These are phyloP conservation scores for Mycena galericulata DNA, from an alignment of 768 basidiomycete genomes.

Conservation along the genomic window DNA sequence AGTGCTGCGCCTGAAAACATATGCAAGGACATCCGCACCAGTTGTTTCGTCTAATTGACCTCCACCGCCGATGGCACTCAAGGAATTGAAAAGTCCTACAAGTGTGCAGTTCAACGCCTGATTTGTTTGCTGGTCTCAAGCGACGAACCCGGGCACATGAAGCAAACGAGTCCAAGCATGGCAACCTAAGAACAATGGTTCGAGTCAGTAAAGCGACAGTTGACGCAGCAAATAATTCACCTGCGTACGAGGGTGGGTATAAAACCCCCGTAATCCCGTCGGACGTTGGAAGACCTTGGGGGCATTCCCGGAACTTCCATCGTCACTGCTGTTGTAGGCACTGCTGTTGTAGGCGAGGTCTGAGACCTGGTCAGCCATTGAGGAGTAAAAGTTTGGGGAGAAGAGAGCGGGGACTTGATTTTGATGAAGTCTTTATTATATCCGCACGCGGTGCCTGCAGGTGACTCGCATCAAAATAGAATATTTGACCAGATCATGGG, in stretches of 20 bases:
- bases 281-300: constrained; percentile 51
- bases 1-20: neutral
- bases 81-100: constrained; percentile 83
- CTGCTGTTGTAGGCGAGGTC: constrained; percentile 37
- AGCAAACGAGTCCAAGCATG: constrained; percentile 71
- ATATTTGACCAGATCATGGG: too few relatives aligned
- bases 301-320: constrained; percentile 37
- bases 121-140: neutral
- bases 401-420: too few relatives aligned
- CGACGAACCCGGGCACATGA: constrained; percentile 57
- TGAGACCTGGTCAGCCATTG: constrained; percentile 32
- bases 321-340: constrained; percentile 39
- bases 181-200: constrained; percentile 49
- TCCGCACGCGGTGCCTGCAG: too few relatives aligned
- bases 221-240: constrained; percentile 35
- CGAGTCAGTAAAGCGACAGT: neutral
- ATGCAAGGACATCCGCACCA: constrained; percentile 38
- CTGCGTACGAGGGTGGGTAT: constrained; percentile 67
- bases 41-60: constrained; percentile 77
- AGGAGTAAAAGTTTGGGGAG: constrained; percentile 26
- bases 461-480: too few relatives aligned
- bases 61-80: constrained; percentile 84
- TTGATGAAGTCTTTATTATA: too few relatives aligned
- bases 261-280: constrained; percentile 60
- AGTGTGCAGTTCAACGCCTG: constrained; percentile 20